Percentiles rank a stretch among this genome's conserved stretches.
These are phyloP conservation scores for Neonectria magnoliae DNA, from an alignment of 2,329 filamentous ascomycete species.

Conservation along the genomic window DNA sequence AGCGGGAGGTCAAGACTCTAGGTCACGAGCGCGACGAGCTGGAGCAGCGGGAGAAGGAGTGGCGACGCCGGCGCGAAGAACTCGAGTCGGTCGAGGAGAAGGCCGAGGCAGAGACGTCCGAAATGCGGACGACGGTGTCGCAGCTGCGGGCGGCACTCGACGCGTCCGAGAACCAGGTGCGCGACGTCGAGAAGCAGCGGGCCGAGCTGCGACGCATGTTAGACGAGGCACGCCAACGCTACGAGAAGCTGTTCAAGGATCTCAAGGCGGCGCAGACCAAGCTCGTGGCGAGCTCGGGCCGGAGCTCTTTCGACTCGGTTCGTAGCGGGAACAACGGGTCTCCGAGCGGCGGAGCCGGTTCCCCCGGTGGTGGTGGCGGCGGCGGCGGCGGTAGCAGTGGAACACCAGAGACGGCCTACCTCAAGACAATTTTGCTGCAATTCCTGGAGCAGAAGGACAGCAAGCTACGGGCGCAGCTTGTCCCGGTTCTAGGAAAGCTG, in stretches of 20 bases:
- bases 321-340: conserved; percentile 49
- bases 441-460: conserved; percentile 85
- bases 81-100: conserved; percentile 76
- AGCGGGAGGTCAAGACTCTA: conserved; percentile 77
- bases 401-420: conserved; percentile 68
- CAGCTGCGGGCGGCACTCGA: conserved; percentile 85
- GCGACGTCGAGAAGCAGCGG: conserved; percentile 85
- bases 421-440: conserved; percentile 84
- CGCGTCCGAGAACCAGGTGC: conserved; percentile 84
- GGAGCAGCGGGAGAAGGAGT: conserved; percentile 77
- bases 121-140: conserved; percentile 79
- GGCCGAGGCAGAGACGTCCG: conserved; percentile 76
- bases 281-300: conserved; percentile 56
- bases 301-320: conserved; percentile 53
- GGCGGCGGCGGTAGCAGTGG: conserved; percentile 27
- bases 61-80: conserved; percentile 78
- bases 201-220: conserved; percentile 77
- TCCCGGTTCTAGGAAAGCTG: conserved; percentile 80
- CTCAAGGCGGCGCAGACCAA: conserved; percentile 63
- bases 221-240: conserved; percentile 79
- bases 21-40: conserved; percentile 82
- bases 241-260: conserved; percentile 82
- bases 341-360: conserved; percentile 29
- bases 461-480: conserved; percentile 77
- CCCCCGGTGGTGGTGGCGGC: conserved; percentile 16